phyloP scores from a whole-genome alignment of 345 rosid genomes.

The Arabidopsis thaliana region TAIR10.1 NC_003070.9:4353001-4353500 shows the following conservation, averaged over 20 bases:
- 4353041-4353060: constrained; percentile 69
- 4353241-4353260: constrained; percentile 87
- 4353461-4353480: constrained; percentile 67
- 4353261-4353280: constrained; percentile 83
- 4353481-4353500: constrained; percentile 89
- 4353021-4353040: constrained; percentile 86
- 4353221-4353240: constrained; percentile 77
- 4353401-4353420: constrained; percentile 79
- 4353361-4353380: constrained; percentile 95
- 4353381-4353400: constrained; percentile 88
- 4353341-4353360: constrained; percentile 78
- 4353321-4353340: constrained; percentile 85
- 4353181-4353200: constrained; percentile 82
- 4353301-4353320: constrained; percentile 93
- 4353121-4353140: constrained; percentile 90
- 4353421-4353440: constrained; percentile 86
- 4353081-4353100: constrained; percentile 89
- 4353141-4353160: constrained; percentile 91
- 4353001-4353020: constrained; percentile 70
- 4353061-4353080: constrained; percentile 89
- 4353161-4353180: constrained; percentile 91
- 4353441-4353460: constrained; percentile 88
- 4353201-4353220: constrained; percentile 96
- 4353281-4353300: constrained; percentile 93
- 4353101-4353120: constrained; percentile 80